Base-by-base conservation (phyloP, 768 basidiomycete genomes). In the Phanerochaete carnosa region DNA sequence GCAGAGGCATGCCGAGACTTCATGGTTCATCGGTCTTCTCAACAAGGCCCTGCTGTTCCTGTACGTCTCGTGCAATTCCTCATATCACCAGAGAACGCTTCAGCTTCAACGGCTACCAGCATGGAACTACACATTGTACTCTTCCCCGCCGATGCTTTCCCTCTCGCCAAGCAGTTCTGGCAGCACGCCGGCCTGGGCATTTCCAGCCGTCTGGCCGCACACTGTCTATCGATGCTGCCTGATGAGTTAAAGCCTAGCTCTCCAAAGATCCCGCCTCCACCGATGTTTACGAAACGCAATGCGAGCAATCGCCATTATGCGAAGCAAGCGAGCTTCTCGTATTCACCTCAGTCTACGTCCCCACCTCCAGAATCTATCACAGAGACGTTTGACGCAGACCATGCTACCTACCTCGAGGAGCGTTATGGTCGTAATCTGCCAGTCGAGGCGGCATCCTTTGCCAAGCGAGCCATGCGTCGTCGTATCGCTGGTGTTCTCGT, bases 371-470 rank as follows among this genome's bases (percentile, higher is more conserved):
- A 30, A 22, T 11, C 33, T 9, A 25, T 43, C 35, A 26, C 54
- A 4, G 90, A 93, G 35, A 72, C 74, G 11, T 73, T 92, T 53
- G 80, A 78, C 53, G 70, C 76, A 22, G 94, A 94, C 65, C 85
- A 90, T 55, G 73, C 77, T 1, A 79, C 80, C 6, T 98, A 95
- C 73, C 79, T 98, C 26, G 96, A 98, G 73, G 95, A 98, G 73
- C 87, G 95, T 15, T 98, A 97, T 65, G 96, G 94, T 0, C 85
- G 96, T 6, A 98, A 96, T 69, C 76, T 96, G 22, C 91, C 94
- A 13, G 69, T 89, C 1, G 77, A 82, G 16, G 84, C 85, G 3
- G 91, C 90, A 0, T 77, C 83, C 0, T 79, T 85, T n/a, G 95
- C 94, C 3, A 99, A 99, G 73, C 81, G 86, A 15, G 91, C 92